These are phyloP conservation scores for Suillus occidentalis DNA, from an alignment of 768 basidiomycete species.

Conservation along the genomic window DNA sequence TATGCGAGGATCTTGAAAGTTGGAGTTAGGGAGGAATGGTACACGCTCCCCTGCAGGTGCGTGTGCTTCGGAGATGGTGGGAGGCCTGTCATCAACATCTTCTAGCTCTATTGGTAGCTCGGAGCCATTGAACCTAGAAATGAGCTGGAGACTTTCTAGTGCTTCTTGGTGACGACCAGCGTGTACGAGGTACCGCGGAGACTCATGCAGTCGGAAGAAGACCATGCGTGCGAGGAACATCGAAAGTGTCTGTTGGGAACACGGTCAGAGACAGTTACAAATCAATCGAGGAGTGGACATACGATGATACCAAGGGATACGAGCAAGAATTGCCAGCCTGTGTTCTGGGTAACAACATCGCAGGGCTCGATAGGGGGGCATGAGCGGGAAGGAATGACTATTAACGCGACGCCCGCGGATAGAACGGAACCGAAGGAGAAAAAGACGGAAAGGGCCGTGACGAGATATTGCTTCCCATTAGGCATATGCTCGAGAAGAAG, in stretches of 20 bases:
- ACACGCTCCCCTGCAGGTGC: slow-evolving; percentile 26
- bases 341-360: slow-evolving; percentile 66
- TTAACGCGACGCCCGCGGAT: slow-evolving; percentile 74
- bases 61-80: slow-evolving; percentile 17
- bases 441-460: slow-evolving; percentile 92
- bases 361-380: slow-evolving; percentile 58
- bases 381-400: slow-evolving; percentile 76
- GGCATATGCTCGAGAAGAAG: slow-evolving; percentile 92
- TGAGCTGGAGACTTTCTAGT: slow-evolving; percentile 76
- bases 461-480: slow-evolving; percentile 85
- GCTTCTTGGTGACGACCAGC: slow-evolving; percentile 86
- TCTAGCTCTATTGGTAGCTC: slow-evolving; percentile 62
- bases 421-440: slow-evolving; percentile 92
- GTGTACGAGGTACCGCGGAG: slow-evolving; percentile 89
- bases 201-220: slow-evolving; percentile 92
- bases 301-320: slow-evolving; percentile 79
- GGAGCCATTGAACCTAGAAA: slow-evolving; percentile 84
- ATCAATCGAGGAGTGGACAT: slow-evolving; percentile 35
- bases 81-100: slow-evolving; percentile 60
- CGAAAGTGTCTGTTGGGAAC: slow-evolving; percentile 61
- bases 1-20: slow-evolving; percentile 14
- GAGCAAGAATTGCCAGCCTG: slow-evolving; percentile 89
- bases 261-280: slow-evolving; percentile 1
- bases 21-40: slow-evolving; percentile 24
- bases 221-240: slow-evolving; percentile 89